These are phyloP conservation scores for Trifolium dubium DNA, from an alignment of 306 rosid species.

Conservation along the genomic window DNA sequence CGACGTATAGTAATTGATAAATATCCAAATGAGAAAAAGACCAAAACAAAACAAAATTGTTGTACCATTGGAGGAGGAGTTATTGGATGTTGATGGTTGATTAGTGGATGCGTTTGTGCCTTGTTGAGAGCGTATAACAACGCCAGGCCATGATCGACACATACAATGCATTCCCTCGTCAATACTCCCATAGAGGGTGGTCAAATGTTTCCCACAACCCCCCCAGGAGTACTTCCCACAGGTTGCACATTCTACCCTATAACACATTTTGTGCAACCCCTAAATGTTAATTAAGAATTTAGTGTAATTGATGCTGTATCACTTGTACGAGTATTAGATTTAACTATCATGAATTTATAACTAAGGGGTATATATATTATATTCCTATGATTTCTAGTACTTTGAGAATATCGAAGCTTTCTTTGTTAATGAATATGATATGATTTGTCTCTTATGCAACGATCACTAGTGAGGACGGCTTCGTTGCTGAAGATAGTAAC, in stretches of 20 bases:
- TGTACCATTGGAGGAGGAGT: conserved; percentile 36
- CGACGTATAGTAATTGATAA: not conserved
- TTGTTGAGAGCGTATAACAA: conserved; percentile 33
- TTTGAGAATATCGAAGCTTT: conserved; percentile 20
- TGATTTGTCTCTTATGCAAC: not conserved
- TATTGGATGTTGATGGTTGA: conserved; percentile 35
- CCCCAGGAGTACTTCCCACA: conserved; percentile 62
- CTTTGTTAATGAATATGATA: not conserved
- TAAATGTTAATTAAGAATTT: not conserved
- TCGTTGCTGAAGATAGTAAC: conserved; percentile 13
- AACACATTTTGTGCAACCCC: conserved; percentile 55
- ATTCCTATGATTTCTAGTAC: not conserved
- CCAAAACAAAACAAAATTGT: not conserved
- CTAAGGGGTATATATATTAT: not conserved
- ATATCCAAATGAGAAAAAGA: conserved; percentile 29
- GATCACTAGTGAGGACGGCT: not conserved
- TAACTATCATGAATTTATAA: not conserved
- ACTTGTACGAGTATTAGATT: not conserved
- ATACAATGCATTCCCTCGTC: conserved; percentile 69
- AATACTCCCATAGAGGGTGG: conserved; percentile 51
- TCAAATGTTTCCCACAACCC: conserved; percentile 64
- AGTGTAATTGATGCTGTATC: not conserved
- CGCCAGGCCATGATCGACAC: conserved; percentile 85
- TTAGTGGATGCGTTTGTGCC: not conserved
- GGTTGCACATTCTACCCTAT: conserved; percentile 49